Conservation (phyloP, 768 basidiomycete genomes). For the Hemileccinum rubropunctum region DNA sequence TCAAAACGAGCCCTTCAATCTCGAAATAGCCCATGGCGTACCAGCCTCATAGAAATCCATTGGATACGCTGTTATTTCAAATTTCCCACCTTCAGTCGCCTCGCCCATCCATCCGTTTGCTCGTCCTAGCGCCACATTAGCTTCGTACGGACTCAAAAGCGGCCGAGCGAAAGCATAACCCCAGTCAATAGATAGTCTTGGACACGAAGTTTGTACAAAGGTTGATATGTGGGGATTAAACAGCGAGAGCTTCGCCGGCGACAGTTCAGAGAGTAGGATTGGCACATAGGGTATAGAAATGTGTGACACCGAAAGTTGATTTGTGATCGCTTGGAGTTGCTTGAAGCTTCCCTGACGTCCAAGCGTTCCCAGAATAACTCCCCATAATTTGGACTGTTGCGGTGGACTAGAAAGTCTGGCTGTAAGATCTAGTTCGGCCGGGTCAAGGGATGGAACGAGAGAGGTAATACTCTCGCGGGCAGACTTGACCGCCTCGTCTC, state of each 20-base stretch:
- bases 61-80: constrained; percentile 54
- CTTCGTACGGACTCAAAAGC: constrained; percentile 90
- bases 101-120: constrained; percentile 66
- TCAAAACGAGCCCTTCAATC: constrained; percentile 51
- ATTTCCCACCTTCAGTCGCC: constrained; percentile 15
- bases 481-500: constrained; percentile 70
- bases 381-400: constrained; percentile 57
- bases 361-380: constrained; percentile 89
- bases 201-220: constrained; percentile 96
- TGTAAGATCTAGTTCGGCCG: constrained; percentile 7
- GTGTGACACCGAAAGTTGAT: constrained; percentile 57
- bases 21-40: constrained; percentile 71
- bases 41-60: constrained; percentile 96
- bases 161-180: constrained; percentile 93
- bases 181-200: constrained; percentile 97
- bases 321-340: constrained; percentile 82
- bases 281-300: constrained; percentile 74
- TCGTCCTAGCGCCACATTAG: constrained; percentile 71
- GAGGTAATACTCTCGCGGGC: constrained; percentile 65
- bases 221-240: constrained; percentile 80
- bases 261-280: constrained; percentile 95
- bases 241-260: constrained; percentile 86
- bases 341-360: constrained; percentile 92
- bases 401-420: constrained; percentile 13
- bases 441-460: constrained; percentile 10